Base-by-base conservation (phyloP, 208 protist species). In the Trypanosomatidae sp. region DNA sequence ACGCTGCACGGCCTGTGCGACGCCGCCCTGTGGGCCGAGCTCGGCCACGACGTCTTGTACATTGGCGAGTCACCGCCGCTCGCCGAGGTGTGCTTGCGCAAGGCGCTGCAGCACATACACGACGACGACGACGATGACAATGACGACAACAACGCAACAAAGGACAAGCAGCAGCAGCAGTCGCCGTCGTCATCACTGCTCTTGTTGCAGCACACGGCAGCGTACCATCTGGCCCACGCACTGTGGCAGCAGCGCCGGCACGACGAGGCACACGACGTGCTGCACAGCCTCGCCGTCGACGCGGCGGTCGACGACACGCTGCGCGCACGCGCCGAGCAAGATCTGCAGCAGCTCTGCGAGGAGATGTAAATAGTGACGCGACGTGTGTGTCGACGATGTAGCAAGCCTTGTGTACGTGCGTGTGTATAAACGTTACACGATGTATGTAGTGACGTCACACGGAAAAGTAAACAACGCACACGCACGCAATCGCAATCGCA, bases 161-260 rank as follows among this genome's bases (percentile, higher is more conserved):
- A n/a, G n/a, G n/a, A n/a, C n/a, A n/a, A n/a, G n/a, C n/a, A n/a
- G n/a, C n/a, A n/a, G n/a, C n/a, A n/a, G n/a, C n/a, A n/a, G n/a
- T n/a, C n/a, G n/a, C n/a, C n/a, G n/a, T n/a, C n/a, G n/a, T n/a
- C n/a, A n/a, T n/a, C n/a, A n/a, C n/a, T n/a, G n/a, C n/a, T n/a
- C n/a, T n/a, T n/a, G n/a, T n/a, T n/a, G n/a, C n/a, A n/a, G n/a
- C n/a, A n/a, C n/a, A n/a, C n/a, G n/a, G n/a, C n/a, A n/a, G n/a
- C n/a, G 56, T 86, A 83, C 32, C 71, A 88, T 48, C 61, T 93
- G 19, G 71, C 71, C 18, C 62, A 75, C 43, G 71, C 69, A 11
- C 40, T 88, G 20, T 55, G 75, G 53, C 56, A 51, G 21, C 30
- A 56, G 20, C 40, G 63, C 19, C 53, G 56, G 30, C 62, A 48